phyloP scores from a whole-genome alignment of 768 basidiomycete species.

The Lentinula lateritia region DNA sequence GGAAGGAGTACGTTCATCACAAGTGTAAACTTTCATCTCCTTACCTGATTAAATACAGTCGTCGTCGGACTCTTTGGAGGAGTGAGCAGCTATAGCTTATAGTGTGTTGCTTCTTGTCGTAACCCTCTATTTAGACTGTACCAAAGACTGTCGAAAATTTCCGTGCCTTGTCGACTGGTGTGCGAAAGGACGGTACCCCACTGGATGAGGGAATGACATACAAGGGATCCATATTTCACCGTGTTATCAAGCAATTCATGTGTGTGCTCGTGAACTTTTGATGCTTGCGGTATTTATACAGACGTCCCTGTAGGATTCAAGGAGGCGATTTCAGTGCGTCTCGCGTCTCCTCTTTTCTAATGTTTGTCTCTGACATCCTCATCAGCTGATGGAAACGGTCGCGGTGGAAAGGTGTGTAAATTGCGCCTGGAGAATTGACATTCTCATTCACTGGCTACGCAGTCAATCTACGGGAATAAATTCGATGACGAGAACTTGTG shows the following conservation, averaged over 20 bases:
- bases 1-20: slow-evolving; percentile 60
- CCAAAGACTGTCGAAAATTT: slow-evolving; percentile 98
- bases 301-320: slow-evolving; percentile 68
- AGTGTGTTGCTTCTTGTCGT: not conserved
- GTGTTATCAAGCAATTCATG: slow-evolving; percentile 94
- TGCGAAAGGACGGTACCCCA: slow-evolving; percentile 63
- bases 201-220: slow-evolving; percentile 76
- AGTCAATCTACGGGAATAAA: slow-evolving; percentile 87
- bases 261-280: slow-evolving; percentile 22
- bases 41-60: slow-evolving; percentile 36
- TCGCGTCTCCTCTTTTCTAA: not conserved
- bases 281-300: not conserved
- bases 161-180: slow-evolving; percentile 84
- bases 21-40: slow-evolving; percentile 7
- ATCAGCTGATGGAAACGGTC: slow-evolving; percentile 77
- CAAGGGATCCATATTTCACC: slow-evolving; percentile 95
- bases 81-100: slow-evolving; percentile 33
- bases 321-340: slow-evolving; percentile 95
- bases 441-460: slow-evolving; percentile 1
- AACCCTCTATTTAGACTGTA: slow-evolving; percentile 57
- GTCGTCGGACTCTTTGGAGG: slow-evolving; percentile 88
- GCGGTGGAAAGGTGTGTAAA: slow-evolving; percentile 72
- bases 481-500: slow-evolving; percentile 98
- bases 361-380: not conserved
- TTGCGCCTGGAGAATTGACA: slow-evolving; percentile 6